These are phyloP conservation scores for Lasiodiplodia gonubiensis DNA, from an alignment of 2,329 filamentous ascomycete species.

Conservation along the genomic window DNA sequence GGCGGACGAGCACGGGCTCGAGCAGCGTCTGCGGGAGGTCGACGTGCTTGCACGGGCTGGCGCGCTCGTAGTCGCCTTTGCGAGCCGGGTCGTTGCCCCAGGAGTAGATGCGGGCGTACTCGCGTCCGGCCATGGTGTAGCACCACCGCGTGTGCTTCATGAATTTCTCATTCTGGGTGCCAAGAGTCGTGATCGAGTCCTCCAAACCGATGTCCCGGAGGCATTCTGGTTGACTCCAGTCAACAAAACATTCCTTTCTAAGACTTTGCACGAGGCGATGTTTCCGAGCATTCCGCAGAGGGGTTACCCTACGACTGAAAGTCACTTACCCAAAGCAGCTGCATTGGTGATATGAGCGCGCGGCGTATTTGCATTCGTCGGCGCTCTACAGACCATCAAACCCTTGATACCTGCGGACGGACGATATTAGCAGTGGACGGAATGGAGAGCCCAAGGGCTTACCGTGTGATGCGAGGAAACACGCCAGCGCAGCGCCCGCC, in stretches of 20 bases:
- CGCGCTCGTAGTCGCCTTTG: constrained; percentile 49
- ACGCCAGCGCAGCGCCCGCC: constrained; percentile 61
- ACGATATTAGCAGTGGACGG: neutral
- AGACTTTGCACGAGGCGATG: neutral
- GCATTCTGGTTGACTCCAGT: constrained; percentile 45
- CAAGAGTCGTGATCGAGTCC: constrained; percentile 41
- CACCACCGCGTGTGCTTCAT: constrained; percentile 54
- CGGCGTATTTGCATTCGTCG: constrained; percentile 62
- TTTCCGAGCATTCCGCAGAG: neutral
- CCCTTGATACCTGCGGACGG: constrained; percentile 53
- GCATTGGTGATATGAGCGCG: constrained; percentile 67
- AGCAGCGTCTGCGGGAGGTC: constrained; percentile 53
- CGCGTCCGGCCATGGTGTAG: constrained; percentile 52
- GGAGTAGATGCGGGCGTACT: constrained; percentile 50
- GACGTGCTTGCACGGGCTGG: constrained; percentile 50
- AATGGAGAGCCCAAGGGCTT: neutral
- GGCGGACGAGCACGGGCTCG: constrained; percentile 50
- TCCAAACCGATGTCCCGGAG: constrained; percentile 54
- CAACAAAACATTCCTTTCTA: neutral
- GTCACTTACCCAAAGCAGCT: constrained; percentile 54
- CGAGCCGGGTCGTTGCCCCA: constrained; percentile 52
- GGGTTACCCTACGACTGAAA: neutral
- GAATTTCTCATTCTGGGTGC: constrained; percentile 39
- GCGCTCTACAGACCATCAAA: constrained; percentile 58
- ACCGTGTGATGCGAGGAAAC: constrained; percentile 59